Evolutionary conservation across 345 rosid species (phyloP).

Genomic region (Boechera retrofracta): DNA sequence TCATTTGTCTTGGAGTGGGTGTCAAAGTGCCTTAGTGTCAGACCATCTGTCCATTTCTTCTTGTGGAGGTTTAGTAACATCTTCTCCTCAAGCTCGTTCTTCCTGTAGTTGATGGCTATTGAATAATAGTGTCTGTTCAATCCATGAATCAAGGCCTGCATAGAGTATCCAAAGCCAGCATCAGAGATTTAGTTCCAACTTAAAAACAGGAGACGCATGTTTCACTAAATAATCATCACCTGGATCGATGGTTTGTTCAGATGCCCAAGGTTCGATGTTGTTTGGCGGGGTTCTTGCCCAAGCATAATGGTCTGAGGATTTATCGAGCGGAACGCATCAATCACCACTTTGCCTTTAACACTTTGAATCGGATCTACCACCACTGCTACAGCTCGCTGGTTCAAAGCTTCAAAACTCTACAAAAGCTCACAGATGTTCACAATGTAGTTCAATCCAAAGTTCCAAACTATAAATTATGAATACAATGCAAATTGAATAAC

Average conservation of each 20-base stretch:
- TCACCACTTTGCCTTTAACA: constrained; percentile 97
- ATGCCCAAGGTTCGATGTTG: constrained; percentile 98
- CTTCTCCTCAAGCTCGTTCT: constrained; percentile 97
- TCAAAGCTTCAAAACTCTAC: constrained; percentile 99
- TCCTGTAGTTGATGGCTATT: constrained; percentile 96
- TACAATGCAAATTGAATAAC: not conserved
- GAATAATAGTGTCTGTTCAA: constrained; percentile 98
- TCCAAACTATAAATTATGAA: not conserved
- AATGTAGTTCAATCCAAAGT: constrained; percentile 9
- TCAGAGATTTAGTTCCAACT: constrained; percentile 2
- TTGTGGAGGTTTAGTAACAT: constrained; percentile 97
- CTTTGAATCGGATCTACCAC: constrained; percentile 99
- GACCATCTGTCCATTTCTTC: constrained; percentile 99
- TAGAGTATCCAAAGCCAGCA: constrained; percentile 17
- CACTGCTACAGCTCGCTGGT: constrained; percentile 97
- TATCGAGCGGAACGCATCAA: constrained; percentile 96
- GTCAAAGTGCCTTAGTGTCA: constrained; percentile 87
- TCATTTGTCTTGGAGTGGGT: constrained; percentile 91
- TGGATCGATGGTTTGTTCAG: constrained; percentile 98
- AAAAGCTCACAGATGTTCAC: constrained; percentile 28
- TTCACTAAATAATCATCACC: constrained; percentile 49
- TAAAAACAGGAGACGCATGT: not conserved
- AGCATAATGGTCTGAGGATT: constrained; percentile 99
- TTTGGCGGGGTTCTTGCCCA: constrained; percentile 99
- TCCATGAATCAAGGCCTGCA: constrained; percentile 97